A percentile compares a stretch with the other conserved stretches of the same genome.
These are phyloP conservation scores for Botryotinia convoluta DNA, from an alignment of 2,329 filamentous ascomycete genomes.

Conservation along the genomic window DNA sequence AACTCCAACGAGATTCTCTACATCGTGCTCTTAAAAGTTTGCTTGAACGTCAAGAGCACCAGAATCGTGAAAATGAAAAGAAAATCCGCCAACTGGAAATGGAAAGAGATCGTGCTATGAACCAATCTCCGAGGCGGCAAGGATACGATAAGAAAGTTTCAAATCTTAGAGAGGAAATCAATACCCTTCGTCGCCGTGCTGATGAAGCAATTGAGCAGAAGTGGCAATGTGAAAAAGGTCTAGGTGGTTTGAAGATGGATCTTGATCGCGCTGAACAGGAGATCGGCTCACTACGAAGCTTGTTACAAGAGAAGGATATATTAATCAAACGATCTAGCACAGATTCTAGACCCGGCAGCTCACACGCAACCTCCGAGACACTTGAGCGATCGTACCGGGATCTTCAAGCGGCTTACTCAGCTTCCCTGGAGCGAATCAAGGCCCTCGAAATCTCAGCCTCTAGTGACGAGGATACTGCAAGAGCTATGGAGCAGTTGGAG, in stretches of 20 bases:
- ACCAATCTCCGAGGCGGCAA: constrained; percentile 66
- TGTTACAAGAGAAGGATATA: constrained; percentile 82
- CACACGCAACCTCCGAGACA: constrained; percentile 64
- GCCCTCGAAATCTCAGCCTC: constrained; percentile 54
- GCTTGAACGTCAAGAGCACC: constrained; percentile 79
- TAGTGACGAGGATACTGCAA: constrained; percentile 57
- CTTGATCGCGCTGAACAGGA: constrained; percentile 93
- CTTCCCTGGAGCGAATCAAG: constrained; percentile 65
- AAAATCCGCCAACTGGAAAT: constrained; percentile 72
- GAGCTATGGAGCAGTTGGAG: constrained; percentile 64
- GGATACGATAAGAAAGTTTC: constrained; percentile 84
- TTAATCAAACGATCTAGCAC: constrained; percentile 55
- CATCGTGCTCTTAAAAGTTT: constrained; percentile 84
- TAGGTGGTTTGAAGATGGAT: constrained; percentile 90
- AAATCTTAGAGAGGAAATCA: constrained; percentile 79
- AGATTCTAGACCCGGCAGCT: constrained; percentile 40
- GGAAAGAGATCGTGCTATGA: constrained; percentile 72
- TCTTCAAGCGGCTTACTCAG: constrained; percentile 67
- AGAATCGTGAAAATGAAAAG: constrained; percentile 80
- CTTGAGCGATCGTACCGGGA: constrained; percentile 73
- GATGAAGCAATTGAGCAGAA: constrained; percentile 95
- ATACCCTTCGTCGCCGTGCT: constrained; percentile 76
- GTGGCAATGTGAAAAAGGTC: constrained; percentile 90
- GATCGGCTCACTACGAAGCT: constrained; percentile 73
- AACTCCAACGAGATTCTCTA: constrained; percentile 88